Evolutionary conservation across 169 alveolate genomes (phyloP), one percentile per base, ranked within the genome.

Genomic region (Eimeria praecox): DNA sequence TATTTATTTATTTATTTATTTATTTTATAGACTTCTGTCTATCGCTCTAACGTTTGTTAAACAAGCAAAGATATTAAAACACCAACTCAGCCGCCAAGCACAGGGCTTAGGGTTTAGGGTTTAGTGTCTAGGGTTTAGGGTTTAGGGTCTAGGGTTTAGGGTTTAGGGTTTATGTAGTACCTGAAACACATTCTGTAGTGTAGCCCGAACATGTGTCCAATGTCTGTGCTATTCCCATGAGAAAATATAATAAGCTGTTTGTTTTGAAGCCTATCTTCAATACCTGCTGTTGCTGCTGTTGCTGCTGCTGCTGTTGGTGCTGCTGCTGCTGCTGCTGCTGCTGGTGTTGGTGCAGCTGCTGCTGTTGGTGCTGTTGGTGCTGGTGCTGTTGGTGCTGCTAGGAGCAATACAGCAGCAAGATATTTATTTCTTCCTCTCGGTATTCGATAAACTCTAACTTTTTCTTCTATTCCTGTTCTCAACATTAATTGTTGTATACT

Each of bases 141-240:
- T n/a, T n/a, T n/a, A n/a, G n/a, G n/a, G n/a, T n/a, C n/a, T n/a
- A 66, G 38, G 40, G 78, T 27, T 3, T 71, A 30, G 82, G 82
- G 42, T 38, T 71, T 71, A 33, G 82, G 82, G 46, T 71, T 33
- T 71, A n/a, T 22, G 49, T 6, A 8, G 38, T n/a, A 82, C 90
- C 90, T 35, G 71, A 82, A 82, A 27, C 90, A 82, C 90, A 82
- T 82, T 30, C 95, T 62, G 75, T 92, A 92, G 73, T 92, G 87
- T 38, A 92, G 95, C 9, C 92, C 92, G 38, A 92, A 92, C 96
- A 92, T 92, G 77, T 38, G 83, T 20, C 99, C 99, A 35, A 98
- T 95, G 89, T 98, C 99, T 38, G 99, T 97, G 96, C 97, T 97
- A 96, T 98, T 98, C 35, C 99, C 99, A 96, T 98, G 99, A 40